Conservation (phyloP, 495 filamentous ascomycete genomes). For the Aspergillus mulundensis region DNA sequence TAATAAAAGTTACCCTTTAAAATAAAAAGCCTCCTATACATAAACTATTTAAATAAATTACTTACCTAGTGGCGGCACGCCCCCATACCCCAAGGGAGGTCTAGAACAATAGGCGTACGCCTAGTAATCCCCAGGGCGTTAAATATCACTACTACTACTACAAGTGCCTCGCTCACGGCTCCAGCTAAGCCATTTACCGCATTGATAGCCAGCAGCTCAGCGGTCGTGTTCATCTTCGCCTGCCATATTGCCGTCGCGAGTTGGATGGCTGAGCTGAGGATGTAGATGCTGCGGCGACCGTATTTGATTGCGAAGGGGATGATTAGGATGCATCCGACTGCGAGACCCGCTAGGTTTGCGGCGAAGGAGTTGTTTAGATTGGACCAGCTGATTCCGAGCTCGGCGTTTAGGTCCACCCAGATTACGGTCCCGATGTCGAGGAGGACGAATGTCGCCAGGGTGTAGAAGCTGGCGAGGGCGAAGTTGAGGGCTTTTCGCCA, state of each 20-base stretch:
- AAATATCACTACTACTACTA: no score
- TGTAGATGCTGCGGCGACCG: slow-evolving; percentile 42
- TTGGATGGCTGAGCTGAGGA: slow-evolving; percentile 33
- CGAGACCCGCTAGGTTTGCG: slow-evolving; percentile 32
- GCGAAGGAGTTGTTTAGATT: slow-evolving; percentile 38
- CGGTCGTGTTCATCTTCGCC: slow-evolving; percentile 27
- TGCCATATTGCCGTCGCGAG: slow-evolving; percentile 37
- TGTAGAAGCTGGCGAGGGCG: slow-evolving; percentile 6
- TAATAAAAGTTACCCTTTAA: no score
- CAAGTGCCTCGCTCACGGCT: slow-evolving; percentile 38
- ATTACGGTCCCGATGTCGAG: slow-evolving; percentile 36
- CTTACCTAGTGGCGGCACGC: no score
- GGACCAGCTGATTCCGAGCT: slow-evolving; percentile 33
- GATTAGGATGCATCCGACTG: slow-evolving; percentile 38
- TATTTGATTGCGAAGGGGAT: slow-evolving; percentile 45
- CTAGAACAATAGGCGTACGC: no score
- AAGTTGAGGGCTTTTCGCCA: background rate
- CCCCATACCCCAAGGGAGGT: no score
- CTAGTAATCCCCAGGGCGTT: no score
- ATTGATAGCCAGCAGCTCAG: slow-evolving; percentile 32
- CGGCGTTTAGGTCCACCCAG: slow-evolving; percentile 36
- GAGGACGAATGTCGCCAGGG: slow-evolving; percentile 2
- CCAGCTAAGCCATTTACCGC: slow-evolving; percentile 32
- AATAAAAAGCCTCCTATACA: no score
- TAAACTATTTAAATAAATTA: no score